A percentile compares a stretch with the other conserved stretches of the same genome.
Conservation (phyloP, 1,284 basidiomycete genomes). For the Ceratobasidium sp. region DNA sequence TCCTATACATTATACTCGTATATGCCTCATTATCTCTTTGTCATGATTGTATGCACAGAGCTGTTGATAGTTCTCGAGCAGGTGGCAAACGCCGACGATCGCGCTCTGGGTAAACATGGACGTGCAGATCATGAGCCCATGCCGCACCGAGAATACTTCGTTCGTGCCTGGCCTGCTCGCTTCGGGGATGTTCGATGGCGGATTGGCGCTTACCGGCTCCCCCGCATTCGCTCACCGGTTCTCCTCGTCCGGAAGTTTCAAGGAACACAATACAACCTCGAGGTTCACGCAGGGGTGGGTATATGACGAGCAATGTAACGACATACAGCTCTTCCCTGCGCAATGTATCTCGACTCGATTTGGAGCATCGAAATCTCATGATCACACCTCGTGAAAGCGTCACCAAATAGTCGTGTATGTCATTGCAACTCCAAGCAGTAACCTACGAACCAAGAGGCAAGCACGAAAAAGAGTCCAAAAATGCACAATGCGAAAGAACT, state of each 20-base stretch:
- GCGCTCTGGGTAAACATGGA: background rate
- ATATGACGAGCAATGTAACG: background rate
- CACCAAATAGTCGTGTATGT: constrained; percentile 23
- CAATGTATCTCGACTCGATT: background rate
- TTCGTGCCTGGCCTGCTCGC: constrained; percentile 11
- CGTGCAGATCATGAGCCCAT: constrained; percentile 10
- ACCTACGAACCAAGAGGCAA: constrained; percentile 24
- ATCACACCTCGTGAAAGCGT: constrained; percentile 6
- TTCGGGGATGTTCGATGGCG: constrained; percentile 14
- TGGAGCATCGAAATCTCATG: background rate
- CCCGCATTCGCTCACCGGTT: background rate
- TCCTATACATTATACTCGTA: background rate
- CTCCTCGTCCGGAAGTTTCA: background rate
- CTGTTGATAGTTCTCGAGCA: background rate
- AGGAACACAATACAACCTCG: background rate
- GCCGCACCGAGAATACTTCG: background rate
- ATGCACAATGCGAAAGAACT: constrained; percentile 12
- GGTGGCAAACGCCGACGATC: constrained; percentile 3
- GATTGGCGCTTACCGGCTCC: constrained; percentile 5
- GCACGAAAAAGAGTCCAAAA: constrained; percentile 20
- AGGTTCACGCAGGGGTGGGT: background rate
- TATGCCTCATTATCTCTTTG: background rate
- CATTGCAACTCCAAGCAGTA: constrained; percentile 19
- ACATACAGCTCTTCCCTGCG: background rate
- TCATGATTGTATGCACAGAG: background rate